Conservation (phyloP, 1,284 basidiomycete genomes). For the Moesziomyces sp. region DNA sequence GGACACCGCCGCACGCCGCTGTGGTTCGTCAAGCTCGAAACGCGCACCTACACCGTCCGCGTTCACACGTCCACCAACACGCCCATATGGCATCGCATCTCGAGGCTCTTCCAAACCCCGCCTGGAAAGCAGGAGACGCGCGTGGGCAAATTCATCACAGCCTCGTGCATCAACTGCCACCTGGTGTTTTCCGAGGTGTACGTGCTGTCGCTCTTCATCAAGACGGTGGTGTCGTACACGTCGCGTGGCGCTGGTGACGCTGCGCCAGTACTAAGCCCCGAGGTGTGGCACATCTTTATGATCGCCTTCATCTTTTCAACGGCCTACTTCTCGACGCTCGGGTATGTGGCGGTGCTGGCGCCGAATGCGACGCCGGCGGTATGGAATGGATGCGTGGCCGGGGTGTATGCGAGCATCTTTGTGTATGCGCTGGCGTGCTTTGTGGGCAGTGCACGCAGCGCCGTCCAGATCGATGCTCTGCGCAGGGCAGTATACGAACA, state of each 20-base stretch:
- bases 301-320: constrained; percentile 16
- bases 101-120: not conserved
- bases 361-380: constrained; percentile 20
- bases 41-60: constrained; percentile 9
- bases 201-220: constrained; percentile 12
- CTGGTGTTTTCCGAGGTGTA: constrained; percentile 19
- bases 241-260: not conserved
- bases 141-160: constrained; percentile 25
- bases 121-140: constrained; percentile 1
- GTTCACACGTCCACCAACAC: no score
- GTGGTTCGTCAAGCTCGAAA: constrained; percentile 27
- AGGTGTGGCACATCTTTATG: constrained; percentile 15
- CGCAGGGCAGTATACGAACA: constrained; percentile 1
- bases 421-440: not conserved
- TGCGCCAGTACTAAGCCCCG: constrained; percentile 9
- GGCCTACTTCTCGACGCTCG: constrained; percentile 25
- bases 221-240: constrained; percentile 1
- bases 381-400: constrained; percentile 20
- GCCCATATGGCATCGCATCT: no score
- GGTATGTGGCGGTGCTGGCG: constrained; percentile 35
- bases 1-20: constrained; percentile 19
- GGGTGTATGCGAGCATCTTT: not conserved
- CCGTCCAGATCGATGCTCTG: constrained; percentile 2
- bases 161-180: constrained; percentile 36
- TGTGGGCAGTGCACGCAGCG: not conserved